A percentile compares a stretch with the other conserved stretches of the same genome.
Evolutionary conservation across 108 stramenopile species (phyloP).

Genomic region (Skeletonema tropicum): DNA sequence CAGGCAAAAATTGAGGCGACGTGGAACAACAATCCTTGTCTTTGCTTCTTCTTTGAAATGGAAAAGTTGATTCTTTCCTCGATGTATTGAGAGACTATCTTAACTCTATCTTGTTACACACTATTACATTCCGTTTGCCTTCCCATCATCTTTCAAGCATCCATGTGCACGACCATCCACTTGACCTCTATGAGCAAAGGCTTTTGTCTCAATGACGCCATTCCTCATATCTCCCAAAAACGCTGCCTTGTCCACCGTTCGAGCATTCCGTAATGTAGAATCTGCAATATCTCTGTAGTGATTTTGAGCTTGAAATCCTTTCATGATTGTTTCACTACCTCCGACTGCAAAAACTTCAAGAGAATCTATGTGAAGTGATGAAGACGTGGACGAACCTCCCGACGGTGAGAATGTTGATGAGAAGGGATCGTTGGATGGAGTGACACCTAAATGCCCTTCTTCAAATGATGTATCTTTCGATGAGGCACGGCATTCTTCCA

Average conservation of each 20-base stretch:
- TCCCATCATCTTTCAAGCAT: slow-evolving; percentile 24
- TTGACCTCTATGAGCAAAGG: slow-evolving; percentile 77
- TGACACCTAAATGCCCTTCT: slow-evolving; percentile 56
- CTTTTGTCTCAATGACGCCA: slow-evolving; percentile 77
- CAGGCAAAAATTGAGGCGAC: too few relatives aligned
- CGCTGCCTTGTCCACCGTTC: slow-evolving; percentile 82
- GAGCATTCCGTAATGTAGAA: slow-evolving; percentile 65
- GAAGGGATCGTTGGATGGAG: slow-evolving; percentile 28
- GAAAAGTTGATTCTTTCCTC: too few relatives aligned
- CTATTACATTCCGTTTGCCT: too few relatives aligned
- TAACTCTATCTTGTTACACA: too few relatives aligned
- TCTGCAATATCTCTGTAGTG: slow-evolving; percentile 65
- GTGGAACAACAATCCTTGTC: too few relatives aligned
- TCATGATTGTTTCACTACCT: slow-evolving; percentile 61
- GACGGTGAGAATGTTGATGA: slow-evolving; percentile 21
- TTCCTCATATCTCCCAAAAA: slow-evolving; percentile 83
- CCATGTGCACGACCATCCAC: slow-evolving; percentile 66
- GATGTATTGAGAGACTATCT: too few relatives aligned
- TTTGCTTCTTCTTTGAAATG: too few relatives aligned
- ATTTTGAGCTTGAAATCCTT: slow-evolving; percentile 61
- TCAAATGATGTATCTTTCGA: slow-evolving; percentile 72
- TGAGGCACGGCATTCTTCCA: slow-evolving; percentile 69
- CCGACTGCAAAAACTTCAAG: slow-evolving; percentile 88
- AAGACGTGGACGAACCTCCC: slow-evolving; percentile 11
- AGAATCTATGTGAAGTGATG: slow-evolving; percentile 59